Percentiles rank a stretch among this genome's conserved stretches.
Evolutionary conservation across 768 basidiomycete species (phyloP).

Genomic region (Suillus fuscotomentosus): DNA sequence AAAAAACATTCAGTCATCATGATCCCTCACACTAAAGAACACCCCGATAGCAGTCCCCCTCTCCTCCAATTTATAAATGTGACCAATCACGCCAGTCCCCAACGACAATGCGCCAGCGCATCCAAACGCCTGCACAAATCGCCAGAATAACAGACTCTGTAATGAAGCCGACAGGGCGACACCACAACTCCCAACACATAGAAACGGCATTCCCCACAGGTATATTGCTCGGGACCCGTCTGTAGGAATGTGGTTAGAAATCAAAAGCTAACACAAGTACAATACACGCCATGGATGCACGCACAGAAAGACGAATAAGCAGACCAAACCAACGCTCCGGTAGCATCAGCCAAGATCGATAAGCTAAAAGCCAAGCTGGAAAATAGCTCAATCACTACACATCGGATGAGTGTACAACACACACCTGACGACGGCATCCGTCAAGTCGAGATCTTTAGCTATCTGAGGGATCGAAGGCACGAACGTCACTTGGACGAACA

Average conservation of each 20-base stretch:
- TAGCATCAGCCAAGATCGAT: constrained; percentile 41
- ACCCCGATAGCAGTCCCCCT: too few relatives aligned
- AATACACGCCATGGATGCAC: constrained; percentile 2
- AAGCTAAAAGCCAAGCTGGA: constrained; percentile 45
- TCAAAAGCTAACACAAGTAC: constrained; percentile 2
- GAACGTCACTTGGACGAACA: constrained; percentile 68
- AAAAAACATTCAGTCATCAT: too few relatives aligned
- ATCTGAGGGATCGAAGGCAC: constrained; percentile 76
- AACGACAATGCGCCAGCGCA: too few relatives aligned
- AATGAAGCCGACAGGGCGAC: too few relatives aligned
- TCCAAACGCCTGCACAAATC: too few relatives aligned
- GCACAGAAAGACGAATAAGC: constrained; percentile 46
- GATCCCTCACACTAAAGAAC: too few relatives aligned
- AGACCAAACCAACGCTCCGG: constrained; percentile 46
- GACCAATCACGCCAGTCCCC: too few relatives aligned
- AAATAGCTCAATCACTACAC: not conserved
- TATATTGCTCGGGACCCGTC: constrained; percentile 64
- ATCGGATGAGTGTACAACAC: not conserved
- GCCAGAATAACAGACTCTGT: too few relatives aligned
- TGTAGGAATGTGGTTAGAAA: constrained; percentile 17
- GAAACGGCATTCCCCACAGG: constrained; percentile 4
- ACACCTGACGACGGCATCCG: constrained; percentile 57
- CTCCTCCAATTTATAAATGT: too few relatives aligned
- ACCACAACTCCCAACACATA: too few relatives aligned
- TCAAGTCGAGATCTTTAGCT: constrained; percentile 58